Evolutionary conservation across 2,329 filamentous ascomycete species (phyloP), one percentile per base, ranked within the genome.

Genomic region (Tolypocladium guangdongense): DNA sequence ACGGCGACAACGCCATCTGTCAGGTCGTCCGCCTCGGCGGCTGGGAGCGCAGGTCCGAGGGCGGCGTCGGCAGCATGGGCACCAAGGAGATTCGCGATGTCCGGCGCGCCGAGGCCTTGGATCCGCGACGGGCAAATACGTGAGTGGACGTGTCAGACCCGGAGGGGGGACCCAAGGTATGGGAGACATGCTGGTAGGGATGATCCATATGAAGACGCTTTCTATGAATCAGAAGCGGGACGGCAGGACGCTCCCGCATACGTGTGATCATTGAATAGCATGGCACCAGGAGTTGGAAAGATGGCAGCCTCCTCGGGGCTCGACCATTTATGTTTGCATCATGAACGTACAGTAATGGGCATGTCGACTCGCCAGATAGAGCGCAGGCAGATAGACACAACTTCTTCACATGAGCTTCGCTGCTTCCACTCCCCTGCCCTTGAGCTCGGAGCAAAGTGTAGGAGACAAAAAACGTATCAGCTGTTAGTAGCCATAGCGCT

Each of bases 41-140:
- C 7, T 87, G 84, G 84, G 84, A 87, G 68, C 74, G 83, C 54
- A 77, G 88, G 56, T 83, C 78, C 49, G 91, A 97, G 66, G 93
- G 93, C 4, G 93, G 93, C 0, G 68, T 92, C 55, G 92, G 92
- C 3, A 93, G 90, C 64, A 68, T 97, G 67, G 89, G 90, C 3
- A 97, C 92, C 5, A 95, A 90, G 73, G 92, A 97, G 76, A 82
- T 91, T 66, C 81, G 93, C 56, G 90, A 95, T 60, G 91, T 86
- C 71, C 82, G 90, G 68, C 83, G 81, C 64, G 77, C 83, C 50
- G 90, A 96, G 68, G 90, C 92, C 6, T 74, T 82, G 58, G 87
- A 96, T 75, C 91, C 91, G 46, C 81, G 91, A 64, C 78, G 86
- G 59, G 81, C 84, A 56, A 83, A 83, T 68, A 63, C 68, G 51